Evolutionary conservation across 495 filamentous ascomycete genomes (phyloP).

Genomic region (Penicillium arizonense): DNA sequence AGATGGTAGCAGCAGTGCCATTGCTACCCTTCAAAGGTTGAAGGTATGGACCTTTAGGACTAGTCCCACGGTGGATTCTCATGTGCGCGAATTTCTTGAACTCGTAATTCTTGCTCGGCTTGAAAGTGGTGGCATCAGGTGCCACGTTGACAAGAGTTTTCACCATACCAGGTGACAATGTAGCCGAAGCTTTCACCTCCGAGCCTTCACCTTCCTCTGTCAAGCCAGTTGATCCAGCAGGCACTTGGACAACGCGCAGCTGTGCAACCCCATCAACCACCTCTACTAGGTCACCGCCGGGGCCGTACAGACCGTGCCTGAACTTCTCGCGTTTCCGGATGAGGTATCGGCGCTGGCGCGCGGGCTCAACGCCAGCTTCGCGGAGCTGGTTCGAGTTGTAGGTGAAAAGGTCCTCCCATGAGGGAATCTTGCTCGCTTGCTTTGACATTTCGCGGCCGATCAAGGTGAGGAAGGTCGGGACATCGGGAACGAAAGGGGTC

Average conservation of each 20-base stretch:
- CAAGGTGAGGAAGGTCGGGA: slow-evolving; percentile 83
- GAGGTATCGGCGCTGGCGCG: slow-evolving; percentile 78
- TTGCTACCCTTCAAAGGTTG: slow-evolving; percentile 60
- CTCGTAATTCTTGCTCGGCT: slow-evolving; percentile 24
- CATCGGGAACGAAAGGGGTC: slow-evolving; percentile 84
- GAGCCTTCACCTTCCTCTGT: background rate
- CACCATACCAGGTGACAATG: slow-evolving; percentile 50
- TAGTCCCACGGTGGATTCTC: slow-evolving; percentile 61
- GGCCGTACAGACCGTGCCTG: slow-evolving; percentile 67
- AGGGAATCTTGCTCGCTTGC: slow-evolving; percentile 76
- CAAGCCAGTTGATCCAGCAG: slow-evolving; percentile 17
- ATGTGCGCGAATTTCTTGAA: slow-evolving; percentile 57
- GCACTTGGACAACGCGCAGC: slow-evolving; percentile 65
- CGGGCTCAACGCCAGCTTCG: slow-evolving; percentile 81
- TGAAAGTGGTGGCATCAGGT: slow-evolving; percentile 42
- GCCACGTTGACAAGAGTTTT: slow-evolving; percentile 75
- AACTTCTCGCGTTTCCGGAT: slow-evolving; percentile 84
- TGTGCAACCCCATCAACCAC: slow-evolving; percentile 72
- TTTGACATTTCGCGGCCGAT: slow-evolving; percentile 85
- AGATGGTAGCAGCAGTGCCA: slow-evolving; percentile 60
- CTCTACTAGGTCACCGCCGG: slow-evolving; percentile 72
- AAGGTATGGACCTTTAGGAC: slow-evolving; percentile 70
- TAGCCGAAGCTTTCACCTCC: slow-evolving; percentile 30
- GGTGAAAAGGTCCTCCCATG: slow-evolving; percentile 86
- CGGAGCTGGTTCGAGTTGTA: slow-evolving; percentile 72